Base-by-base conservation (phyloP, 2,329 filamentous ascomycete species). In the Triangularia verruculosa region DNA sequence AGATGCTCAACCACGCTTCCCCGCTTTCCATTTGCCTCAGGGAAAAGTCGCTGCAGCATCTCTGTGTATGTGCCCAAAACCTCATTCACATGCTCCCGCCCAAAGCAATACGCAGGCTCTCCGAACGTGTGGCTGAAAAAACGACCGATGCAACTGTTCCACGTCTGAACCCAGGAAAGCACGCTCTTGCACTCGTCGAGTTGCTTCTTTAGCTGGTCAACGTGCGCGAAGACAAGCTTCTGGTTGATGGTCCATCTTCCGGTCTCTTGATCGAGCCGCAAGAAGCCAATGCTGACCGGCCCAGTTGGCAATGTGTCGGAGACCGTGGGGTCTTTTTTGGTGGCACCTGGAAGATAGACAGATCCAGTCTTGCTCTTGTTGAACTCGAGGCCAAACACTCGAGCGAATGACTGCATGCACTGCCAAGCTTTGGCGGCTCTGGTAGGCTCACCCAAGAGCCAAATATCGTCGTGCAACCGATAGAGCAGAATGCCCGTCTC, bases 171-270 rank as follows among this genome's bases (percentile, higher is more conserved):
- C 73, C 72, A 77, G 24, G 75, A 74, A 3, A 79, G 70, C 9
- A 75, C 70, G 64, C 80, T 83, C 56, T 77, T 78, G 70, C 81
- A 84, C 30, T 81, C 79, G 2, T 72, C 72, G n/a, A 88, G 79
- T 67, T 88, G 85, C 27, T 75, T 80, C 58, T 78, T 75, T 11
- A 88, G 78, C 71, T 88, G 83, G 34, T 75, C 68, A 30, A 86
- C 80, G 66, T 88, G 85, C 12, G 77, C 73, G 55, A 82, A 76
- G 3, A 88, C 82, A 67, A 83, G 78, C 3, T 74, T 67, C 65
- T 82, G 79, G 65, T 87, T 82, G 57, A 87, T 84, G 53, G 79
- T 70, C 74, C 84, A 87, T 34, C 78, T 77, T 13, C 80, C 80
- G 15, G 76, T 71, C 11, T 74, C 66, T 4, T 78, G 71, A 64